Evolutionary conservation across 192 early-diverging fungal species (phyloP).

Genomic region (Bifiguratus adelaidae): DNA sequence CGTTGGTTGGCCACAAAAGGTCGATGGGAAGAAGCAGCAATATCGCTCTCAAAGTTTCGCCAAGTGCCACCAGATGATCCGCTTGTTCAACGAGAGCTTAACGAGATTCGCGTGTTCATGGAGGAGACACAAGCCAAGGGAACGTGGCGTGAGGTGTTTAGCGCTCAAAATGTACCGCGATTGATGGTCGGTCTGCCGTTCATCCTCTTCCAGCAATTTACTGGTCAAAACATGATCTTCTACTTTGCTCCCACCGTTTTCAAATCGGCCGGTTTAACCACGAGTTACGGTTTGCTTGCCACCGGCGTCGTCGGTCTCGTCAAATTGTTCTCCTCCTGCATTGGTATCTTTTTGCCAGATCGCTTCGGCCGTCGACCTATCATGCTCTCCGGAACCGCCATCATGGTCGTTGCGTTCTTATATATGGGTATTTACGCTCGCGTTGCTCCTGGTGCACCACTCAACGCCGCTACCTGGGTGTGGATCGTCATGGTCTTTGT

Average conservation of each 20-base stretch:
- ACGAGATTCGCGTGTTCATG: neutral
- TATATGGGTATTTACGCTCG: neutral
- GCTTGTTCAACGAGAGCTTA: conserved; percentile 18
- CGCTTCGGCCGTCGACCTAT: conserved; percentile 23
- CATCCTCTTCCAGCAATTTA: conserved; percentile 78
- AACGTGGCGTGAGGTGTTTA: neutral
- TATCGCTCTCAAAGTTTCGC: conserved; percentile 33
- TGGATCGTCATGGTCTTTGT: neutral
- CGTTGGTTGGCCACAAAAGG: conserved; percentile 69
- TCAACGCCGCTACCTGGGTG: neutral
- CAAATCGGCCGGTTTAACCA: conserved; percentile 15
- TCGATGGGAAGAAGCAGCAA: conserved; percentile 47
- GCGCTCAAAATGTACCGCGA: neutral
- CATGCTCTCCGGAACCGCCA: conserved; percentile 56
- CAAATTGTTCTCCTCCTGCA: neutral
- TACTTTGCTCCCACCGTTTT: conserved; percentile 46
- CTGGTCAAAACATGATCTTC: conserved; percentile 80
- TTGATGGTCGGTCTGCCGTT: neutral
- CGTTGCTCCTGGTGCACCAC: neutral
- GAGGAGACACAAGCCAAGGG: neutral
- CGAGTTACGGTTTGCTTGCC: conserved; percentile 15
- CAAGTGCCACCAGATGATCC: conserved; percentile 45
- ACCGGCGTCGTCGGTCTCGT: conserved; percentile 20
- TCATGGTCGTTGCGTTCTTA: conserved; percentile 39
- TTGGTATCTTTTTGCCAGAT: neutral